Evolutionary conservation across 192 early-diverging fungal species (phyloP), one percentile per base, ranked within the genome.

Genomic region (Kappamyces sp.): DNA sequence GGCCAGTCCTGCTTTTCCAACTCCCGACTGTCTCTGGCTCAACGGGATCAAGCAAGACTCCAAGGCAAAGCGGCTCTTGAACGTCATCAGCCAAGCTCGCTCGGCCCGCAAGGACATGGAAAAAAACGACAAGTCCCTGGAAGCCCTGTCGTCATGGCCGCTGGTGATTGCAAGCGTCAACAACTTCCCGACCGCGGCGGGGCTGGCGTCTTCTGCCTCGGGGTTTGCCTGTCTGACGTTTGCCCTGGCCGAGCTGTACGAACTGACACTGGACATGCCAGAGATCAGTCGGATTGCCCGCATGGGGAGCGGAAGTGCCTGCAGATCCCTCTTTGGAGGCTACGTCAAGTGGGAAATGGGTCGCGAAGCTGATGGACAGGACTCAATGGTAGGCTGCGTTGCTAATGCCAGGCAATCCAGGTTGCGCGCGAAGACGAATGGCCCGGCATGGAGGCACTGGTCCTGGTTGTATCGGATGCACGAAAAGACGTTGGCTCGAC

Each of bases 121-220:
- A 65, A 66, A 76, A 8, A 58, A 68, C 32, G 63, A 51, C 12
- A 65, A 63, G 34, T 61, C 54, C 3, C 55, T 86, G 33, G 73
- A 74, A 5, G 58, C 67, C 35, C 68, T 97, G 40, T 84, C 91
- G 0, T 58, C 62, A 36, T 85, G 79, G 66, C 51, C 70, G n/a
- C 67, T 98, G 51, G 91, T 91, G 62, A 84, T 99, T 44, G 87
- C 85, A 66, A 97, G 94, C n/a, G 89, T 87, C 61, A 99, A 99
- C 84, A 99, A 98, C 76, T 99, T 99, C 76, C 97, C 97, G 13
- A 99, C 97, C 3, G 97, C 97, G 31, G 97, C 97, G 1, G 97
- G 97, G 5, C 77, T 99, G 34, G 97, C 97, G 5, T 98, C 95
- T 47, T 93, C 91, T 5, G 97, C 97, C 8, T 90, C 90, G 32